Percentiles rank a stretch among this genome's conserved stretches.
Conservation (phyloP, 306 rosid genomes). For the Parietaria judaica region DNA sequence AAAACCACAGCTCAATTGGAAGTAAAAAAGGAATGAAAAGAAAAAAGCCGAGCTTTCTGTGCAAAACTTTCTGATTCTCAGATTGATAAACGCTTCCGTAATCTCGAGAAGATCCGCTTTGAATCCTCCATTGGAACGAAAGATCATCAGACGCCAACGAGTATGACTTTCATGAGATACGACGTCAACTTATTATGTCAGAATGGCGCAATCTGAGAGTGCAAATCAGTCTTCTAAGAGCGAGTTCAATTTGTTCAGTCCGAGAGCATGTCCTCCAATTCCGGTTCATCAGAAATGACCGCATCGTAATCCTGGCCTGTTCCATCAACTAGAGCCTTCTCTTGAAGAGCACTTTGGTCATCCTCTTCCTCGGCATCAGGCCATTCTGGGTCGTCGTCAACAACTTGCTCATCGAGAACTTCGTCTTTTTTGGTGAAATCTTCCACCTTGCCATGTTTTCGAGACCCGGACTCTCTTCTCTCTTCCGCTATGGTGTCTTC, state of each 20-base stretch:
- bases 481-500: constrained; percentile 55
- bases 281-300: constrained; percentile 61
- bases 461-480: constrained; percentile 28
- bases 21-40: not conserved
- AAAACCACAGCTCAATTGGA: not conserved
- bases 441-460: constrained; percentile 50
- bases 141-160: constrained; percentile 1
- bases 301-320: constrained; percentile 56
- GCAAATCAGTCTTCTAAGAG: constrained; percentile 6
- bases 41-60: not conserved
- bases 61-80: constrained; percentile 8
- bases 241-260: constrained; percentile 37
- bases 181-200: constrained; percentile 10
- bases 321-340: constrained; percentile 41
- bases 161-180: not conserved
- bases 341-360: constrained; percentile 48
- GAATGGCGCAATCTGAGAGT: not conserved
- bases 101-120: constrained; percentile 3
- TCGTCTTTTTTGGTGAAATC: constrained; percentile 30
- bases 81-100: constrained; percentile 8
- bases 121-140: not conserved
- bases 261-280: constrained; percentile 82
- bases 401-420: constrained; percentile 29
- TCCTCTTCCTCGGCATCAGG: constrained; percentile 63
- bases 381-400: constrained; percentile 57